A percentile compares a stretch with the other conserved stretches of the same genome.
These are phyloP conservation scores for Sordariomycetes sp. DNA, from an alignment of 2,329 filamentous ascomycete species.

Conservation along the genomic window DNA sequence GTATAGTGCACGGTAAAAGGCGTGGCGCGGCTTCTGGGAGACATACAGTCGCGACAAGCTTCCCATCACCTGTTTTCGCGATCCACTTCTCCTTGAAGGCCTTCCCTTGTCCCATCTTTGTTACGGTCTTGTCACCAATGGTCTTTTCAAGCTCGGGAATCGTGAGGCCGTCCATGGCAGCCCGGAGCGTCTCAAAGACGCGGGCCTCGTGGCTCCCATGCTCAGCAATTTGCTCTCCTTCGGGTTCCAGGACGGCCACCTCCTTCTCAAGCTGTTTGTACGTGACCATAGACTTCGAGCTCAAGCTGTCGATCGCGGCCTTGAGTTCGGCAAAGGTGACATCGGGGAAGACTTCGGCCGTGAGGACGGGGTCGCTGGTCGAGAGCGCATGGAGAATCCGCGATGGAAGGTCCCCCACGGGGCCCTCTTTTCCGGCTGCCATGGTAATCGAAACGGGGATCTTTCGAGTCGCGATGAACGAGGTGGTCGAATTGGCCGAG, in stretches of 20 bases:
- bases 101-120: slow-evolving; percentile 85
- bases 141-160: slow-evolving; percentile 61
- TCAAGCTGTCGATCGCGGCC: slow-evolving; percentile 76
- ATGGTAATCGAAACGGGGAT: slow-evolving; percentile 17
- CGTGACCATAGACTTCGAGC: slow-evolving; percentile 73
- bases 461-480: not conserved
- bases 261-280: slow-evolving; percentile 79
- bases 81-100: slow-evolving; percentile 80
- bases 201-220: slow-evolving; percentile 76
- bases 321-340: slow-evolving; percentile 62
- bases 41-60: slow-evolving; percentile 40
- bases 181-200: slow-evolving; percentile 64
- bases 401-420: slow-evolving; percentile 46
- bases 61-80: slow-evolving; percentile 46
- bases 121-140: slow-evolving; percentile 62
- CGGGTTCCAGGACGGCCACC: slow-evolving; percentile 63
- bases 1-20: not conserved
- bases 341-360: slow-evolving; percentile 58
- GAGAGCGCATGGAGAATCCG: slow-evolving; percentile 57
- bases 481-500: not conserved
- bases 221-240: slow-evolving; percentile 60
- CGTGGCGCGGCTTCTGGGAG: not conserved
- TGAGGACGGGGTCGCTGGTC: slow-evolving; percentile 53
- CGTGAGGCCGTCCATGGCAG: slow-evolving; percentile 68
- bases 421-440: slow-evolving; percentile 25